Percentiles rank a stretch among this genome's conserved stretches.
These are phyloP conservation scores for Nitzschia sp. DNA, from an alignment of 108 stramenopile genomes.

Conservation along the genomic window DNA sequence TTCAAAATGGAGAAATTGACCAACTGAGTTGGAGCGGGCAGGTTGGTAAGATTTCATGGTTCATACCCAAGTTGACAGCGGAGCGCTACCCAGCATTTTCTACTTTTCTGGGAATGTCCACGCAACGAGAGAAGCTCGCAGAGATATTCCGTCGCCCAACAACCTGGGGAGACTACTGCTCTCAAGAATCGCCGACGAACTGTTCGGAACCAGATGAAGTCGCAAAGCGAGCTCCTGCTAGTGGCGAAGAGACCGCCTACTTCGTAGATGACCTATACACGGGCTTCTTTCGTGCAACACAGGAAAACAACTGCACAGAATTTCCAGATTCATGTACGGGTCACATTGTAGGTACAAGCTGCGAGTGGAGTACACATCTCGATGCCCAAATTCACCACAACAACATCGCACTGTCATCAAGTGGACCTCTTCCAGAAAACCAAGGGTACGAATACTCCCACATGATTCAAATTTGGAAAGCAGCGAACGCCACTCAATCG, in stretches of 20 bases:
- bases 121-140: slow-evolving; percentile 28
- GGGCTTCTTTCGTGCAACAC: slow-evolving; percentile 24
- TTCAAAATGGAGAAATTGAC: slow-evolving; percentile 17
- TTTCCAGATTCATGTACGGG: slow-evolving; percentile 15
- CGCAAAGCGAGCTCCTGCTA: slow-evolving; percentile 21
- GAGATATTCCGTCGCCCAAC: slow-evolving; percentile 41
- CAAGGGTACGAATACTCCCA: slow-evolving; percentile 28
- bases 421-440: slow-evolving; percentile 15
- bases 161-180: slow-evolving; percentile 44
- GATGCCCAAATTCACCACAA: slow-evolving; percentile 30
- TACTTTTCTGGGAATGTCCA: slow-evolving; percentile 35
- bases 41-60: slow-evolving; percentile 42
- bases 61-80: slow-evolving; percentile 38
- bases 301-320: slow-evolving; percentile 25
- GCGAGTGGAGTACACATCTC: slow-evolving; percentile 13
- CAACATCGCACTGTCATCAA: slow-evolving; percentile 20
- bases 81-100: slow-evolving; percentile 26
- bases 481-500: slow-evolving; percentile 28
- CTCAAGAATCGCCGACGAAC: slow-evolving; percentile 21
- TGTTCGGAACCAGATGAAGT: slow-evolving; percentile 32
- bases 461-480: slow-evolving; percentile 39
- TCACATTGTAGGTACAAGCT: slow-evolving; percentile 19
- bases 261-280: slow-evolving; percentile 8
- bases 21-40: slow-evolving; percentile 19
- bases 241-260: slow-evolving; percentile 28